Conservation (phyloP, 176 grass and related monocot genomes). For the Aegilops bicornis region DNA sequence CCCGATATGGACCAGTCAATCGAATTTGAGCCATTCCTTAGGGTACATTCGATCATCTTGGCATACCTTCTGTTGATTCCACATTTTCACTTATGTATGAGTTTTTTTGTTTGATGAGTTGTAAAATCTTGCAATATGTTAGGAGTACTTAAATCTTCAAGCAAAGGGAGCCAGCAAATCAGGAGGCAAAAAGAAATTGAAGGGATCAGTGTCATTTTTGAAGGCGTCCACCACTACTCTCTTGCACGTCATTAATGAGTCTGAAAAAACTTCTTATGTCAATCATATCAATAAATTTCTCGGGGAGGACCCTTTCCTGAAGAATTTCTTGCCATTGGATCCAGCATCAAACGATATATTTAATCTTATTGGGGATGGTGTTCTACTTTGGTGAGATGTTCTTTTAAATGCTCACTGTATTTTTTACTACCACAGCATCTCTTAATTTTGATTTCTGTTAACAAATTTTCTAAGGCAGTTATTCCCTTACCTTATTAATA, state of each 20-base stretch:
- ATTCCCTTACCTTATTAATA: conserved; percentile 9
- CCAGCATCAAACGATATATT: conserved; percentile 66
- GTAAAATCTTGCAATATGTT: conserved; percentile 17
- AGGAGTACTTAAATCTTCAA: conserved; percentile 89
- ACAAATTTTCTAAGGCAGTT: neutral
- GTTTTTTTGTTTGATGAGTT: neutral
- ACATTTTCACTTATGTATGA: neutral
- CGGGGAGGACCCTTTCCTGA: conserved; percentile 79
- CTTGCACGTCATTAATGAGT: conserved; percentile 88
- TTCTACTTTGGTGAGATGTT: conserved; percentile 82
- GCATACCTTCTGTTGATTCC: neutral
- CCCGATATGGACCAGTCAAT: conserved; percentile 60
- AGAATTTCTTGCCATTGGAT: conserved; percentile 89
- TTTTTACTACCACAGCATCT: neutral
- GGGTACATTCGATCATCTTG: conserved; percentile 39
- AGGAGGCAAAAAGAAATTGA: conserved; percentile 59
- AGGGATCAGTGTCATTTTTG: conserved; percentile 90
- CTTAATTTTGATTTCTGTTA: neutral
- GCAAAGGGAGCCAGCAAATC: conserved; percentile 53
- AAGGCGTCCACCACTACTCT: conserved; percentile 94
- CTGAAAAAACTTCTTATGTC: conserved; percentile 90
- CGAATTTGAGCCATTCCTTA: conserved; percentile 91
- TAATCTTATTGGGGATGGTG: conserved; percentile 80
- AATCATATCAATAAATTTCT: conserved; percentile 95
- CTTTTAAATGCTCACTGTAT: neutral